Evolutionary conservation across 2,329 filamentous ascomycete genomes (phyloP).

Genomic region (Trichoderma harzianum): DNA sequence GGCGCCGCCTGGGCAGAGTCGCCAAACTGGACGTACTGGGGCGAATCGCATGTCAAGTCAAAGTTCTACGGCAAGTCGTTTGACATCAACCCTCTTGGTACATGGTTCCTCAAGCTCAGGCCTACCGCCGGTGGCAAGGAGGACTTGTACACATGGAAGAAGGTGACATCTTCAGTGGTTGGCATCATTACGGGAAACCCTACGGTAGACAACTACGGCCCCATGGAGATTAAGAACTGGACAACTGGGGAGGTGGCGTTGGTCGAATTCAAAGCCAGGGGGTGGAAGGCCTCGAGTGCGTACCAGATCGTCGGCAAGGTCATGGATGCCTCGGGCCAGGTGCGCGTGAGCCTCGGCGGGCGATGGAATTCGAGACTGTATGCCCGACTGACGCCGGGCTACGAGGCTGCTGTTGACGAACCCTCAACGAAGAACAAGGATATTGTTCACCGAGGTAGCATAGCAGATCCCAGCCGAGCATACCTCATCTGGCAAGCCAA

Average conservation of each 20-base stretch:
- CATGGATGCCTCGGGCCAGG: conserved; percentile 71
- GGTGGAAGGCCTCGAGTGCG: conserved; percentile 91
- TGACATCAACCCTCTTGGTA: conserved; percentile 92
- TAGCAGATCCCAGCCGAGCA: conserved; percentile 66
- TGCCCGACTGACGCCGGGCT: conserved; percentile 86
- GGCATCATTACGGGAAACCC: conserved; percentile 97
- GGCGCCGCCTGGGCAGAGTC: conserved; percentile 92
- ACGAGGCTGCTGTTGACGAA: conserved; percentile 69
- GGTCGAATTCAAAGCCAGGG: conserved; percentile 89
- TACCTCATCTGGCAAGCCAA: conserved; percentile 94
- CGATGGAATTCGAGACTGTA: conserved; percentile 98
- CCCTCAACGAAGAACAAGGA: conserved; percentile 36
- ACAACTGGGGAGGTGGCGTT: conserved; percentile 87
- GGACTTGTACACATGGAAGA: conserved; percentile 98
- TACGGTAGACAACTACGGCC: conserved; percentile 94
- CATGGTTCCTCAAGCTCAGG: conserved; percentile 89
- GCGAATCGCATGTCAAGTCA: conserved; percentile 90
- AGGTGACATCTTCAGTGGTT: conserved; percentile 95
- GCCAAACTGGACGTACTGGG: conserved; percentile 94
- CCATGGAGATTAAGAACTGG: conserved; percentile 97
- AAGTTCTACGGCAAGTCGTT: conserved; percentile 98
- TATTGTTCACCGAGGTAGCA: conserved; percentile 47
- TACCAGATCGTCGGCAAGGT: conserved; percentile 88
- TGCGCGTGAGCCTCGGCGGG: conserved; percentile 85
- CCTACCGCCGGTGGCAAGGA: conserved; percentile 71